These are phyloP conservation scores for Nemania sp. DNA, from an alignment of 2,329 filamentous ascomycete genomes.

Conservation along the genomic window DNA sequence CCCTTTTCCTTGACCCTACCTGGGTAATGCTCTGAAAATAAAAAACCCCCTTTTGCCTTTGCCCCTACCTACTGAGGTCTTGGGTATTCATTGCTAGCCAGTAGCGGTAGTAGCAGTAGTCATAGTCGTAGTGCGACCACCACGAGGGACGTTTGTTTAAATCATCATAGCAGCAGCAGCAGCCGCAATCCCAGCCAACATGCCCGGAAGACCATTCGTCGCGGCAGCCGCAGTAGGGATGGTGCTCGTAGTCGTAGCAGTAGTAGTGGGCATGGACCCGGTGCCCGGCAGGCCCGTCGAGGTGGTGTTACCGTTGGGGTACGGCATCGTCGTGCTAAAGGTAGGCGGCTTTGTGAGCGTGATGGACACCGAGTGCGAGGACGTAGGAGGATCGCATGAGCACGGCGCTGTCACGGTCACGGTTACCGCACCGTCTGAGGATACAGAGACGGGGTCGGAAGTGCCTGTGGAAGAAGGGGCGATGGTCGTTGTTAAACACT, in stretches of 20 bases:
- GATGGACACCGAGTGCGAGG: not conserved
- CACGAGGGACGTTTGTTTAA: not conserved
- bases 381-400: conserved; percentile 1
- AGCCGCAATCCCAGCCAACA: conserved; percentile 31
- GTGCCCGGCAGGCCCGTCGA: conserved; percentile 25
- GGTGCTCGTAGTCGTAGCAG: conserved; percentile 13
- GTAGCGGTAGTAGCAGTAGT: no score
- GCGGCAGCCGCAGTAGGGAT: conserved; percentile 29
- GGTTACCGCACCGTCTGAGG: conserved; percentile 1
- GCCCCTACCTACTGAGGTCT: no score
- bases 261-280: conserved; percentile 16
- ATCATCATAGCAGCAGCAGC: conserved; percentile 29
- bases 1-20: no score
- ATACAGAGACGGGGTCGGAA: not conserved
- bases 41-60: no score
- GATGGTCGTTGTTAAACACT: not conserved
- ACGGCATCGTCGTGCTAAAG: not conserved
- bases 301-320: conserved; percentile 25
- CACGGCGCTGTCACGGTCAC: conserved; percentile 29
- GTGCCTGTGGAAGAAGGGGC: not conserved
- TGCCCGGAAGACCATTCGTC: conserved; percentile 24
- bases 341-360: not conserved
- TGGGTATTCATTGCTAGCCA: no score
- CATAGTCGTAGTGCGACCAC: no score
- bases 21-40: no score